phyloP scores from a whole-genome alignment of 805 yeast genomes.

The Candida sithepensis region DNA sequence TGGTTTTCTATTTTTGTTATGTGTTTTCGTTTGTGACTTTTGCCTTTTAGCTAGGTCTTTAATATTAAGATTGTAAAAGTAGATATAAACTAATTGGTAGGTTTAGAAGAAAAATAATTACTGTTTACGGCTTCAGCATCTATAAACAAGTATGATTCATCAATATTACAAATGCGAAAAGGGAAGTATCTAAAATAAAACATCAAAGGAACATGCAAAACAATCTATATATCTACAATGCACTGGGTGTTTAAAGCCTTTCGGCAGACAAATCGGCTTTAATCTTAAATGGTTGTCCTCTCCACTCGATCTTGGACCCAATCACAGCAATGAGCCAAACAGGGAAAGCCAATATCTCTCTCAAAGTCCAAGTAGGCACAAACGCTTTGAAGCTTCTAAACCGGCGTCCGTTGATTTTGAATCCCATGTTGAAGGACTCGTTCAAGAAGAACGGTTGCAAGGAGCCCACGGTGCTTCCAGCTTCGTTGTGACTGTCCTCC shows the following conservation, averaged over 20 bases:
- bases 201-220: too few relatives aligned
- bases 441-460: conserved; percentile 16
- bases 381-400: conserved; percentile 17
- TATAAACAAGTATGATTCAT: too few relatives aligned
- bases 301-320: conserved; percentile 75
- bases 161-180: too few relatives aligned
- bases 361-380: conserved; percentile 52
- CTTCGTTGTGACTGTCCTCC: neutral
- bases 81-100: neutral
- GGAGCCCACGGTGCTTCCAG: neutral
- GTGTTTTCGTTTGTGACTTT: neutral
- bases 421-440: conserved; percentile 9
- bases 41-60: neutral
- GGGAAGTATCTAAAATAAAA: neutral
- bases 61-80: neutral
- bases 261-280: conserved; percentile 75
- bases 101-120: neutral
- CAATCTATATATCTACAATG: neutral
- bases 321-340: conserved; percentile 78
- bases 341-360: conserved; percentile 78
- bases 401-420: neutral
- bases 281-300: conserved; percentile 73
- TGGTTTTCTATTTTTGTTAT: neutral
- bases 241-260: conserved; percentile 29
- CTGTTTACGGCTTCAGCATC: too few relatives aligned